Evolutionary conservation across 106 monocot species (phyloP).

Genomic region (Acorus gramineus): DNA sequence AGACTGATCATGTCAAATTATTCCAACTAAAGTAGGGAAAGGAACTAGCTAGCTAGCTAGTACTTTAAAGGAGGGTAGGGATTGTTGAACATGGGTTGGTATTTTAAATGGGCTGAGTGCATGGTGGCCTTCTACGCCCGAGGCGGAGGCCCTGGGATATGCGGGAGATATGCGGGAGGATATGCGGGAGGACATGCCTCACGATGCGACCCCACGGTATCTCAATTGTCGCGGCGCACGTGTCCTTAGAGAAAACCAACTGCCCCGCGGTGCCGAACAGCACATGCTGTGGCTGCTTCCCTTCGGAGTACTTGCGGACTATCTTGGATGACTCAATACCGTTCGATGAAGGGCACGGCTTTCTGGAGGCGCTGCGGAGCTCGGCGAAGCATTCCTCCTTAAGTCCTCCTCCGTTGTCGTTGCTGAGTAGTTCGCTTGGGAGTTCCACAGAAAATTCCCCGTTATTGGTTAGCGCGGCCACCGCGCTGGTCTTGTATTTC

Average conservation of each 20-base stretch:
- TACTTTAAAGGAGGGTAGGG: background rate
- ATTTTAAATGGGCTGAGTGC: background rate
- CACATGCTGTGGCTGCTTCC: background rate
- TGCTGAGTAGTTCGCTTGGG: constrained; percentile 5
- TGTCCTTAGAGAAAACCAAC: constrained; percentile 16
- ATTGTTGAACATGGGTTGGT: constrained; percentile 3
- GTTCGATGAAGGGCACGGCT: constrained; percentile 16
- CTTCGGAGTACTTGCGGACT: background rate
- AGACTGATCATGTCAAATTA: no score
- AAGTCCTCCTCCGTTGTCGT: constrained; percentile 1
- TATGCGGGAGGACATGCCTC: background rate
- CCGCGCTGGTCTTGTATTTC: constrained; percentile 12
- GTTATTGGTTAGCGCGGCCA: constrained; percentile 12
- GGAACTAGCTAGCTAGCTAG: no score
- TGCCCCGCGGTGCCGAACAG: constrained; percentile 1
- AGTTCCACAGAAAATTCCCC: constrained; percentile 21
- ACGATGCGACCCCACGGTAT: no score
- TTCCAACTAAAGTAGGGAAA: background rate
- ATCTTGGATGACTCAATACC: background rate
- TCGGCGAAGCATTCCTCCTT: constrained; percentile 28
- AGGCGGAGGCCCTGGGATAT: background rate
- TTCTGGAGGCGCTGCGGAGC: constrained; percentile 7
- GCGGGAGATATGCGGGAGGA: background rate
- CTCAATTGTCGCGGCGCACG: constrained; percentile 13
- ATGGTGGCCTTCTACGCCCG: background rate